phyloP scores from a whole-genome alignment of 2,329 filamentous ascomycete species.

The Exutisphaerella laricina region DNA sequence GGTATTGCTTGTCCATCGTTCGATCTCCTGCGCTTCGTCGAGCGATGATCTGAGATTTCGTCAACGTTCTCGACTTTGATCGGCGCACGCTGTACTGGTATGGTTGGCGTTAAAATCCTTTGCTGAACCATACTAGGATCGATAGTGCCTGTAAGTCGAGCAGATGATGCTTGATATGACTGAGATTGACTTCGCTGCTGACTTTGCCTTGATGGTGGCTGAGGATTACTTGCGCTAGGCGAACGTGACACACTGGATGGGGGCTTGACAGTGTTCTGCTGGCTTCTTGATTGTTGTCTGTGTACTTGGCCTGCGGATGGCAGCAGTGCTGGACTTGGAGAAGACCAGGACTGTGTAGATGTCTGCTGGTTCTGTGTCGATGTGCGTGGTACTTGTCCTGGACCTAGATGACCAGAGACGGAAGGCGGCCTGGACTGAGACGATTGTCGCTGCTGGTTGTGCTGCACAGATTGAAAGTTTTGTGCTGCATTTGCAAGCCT shows the following conservation, averaged over 20 bases:
- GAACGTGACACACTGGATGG: background rate
- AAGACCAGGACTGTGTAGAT: no score
- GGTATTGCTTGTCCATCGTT: conserved; percentile 26
- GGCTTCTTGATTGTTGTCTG: no score
- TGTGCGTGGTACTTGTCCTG: background rate
- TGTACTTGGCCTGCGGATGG: no score
- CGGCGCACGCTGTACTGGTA: conserved; percentile 11
- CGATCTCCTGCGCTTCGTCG: conserved; percentile 28
- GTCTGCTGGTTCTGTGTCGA: background rate
- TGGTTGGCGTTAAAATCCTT: conserved; percentile 7
- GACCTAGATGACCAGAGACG: background rate
- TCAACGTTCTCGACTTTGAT: conserved; percentile 5
- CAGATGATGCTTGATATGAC: background rate
- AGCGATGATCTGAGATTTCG: conserved; percentile 12
- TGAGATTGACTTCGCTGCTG: conserved; percentile 1
- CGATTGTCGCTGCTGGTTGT: conserved; percentile 1
- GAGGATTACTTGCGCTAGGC: background rate
- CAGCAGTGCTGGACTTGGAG: no score
- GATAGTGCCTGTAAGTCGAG: background rate
- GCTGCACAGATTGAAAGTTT: background rate
- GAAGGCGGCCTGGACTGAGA: no score
- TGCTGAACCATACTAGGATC: conserved; percentile 10
- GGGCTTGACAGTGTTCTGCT: background rate
- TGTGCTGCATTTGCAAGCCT: background rate
- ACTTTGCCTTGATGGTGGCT: conserved; percentile 1